Base-by-base conservation (phyloP, 2,329 filamentous ascomycete species). In the Zalaria obscura region DNA sequence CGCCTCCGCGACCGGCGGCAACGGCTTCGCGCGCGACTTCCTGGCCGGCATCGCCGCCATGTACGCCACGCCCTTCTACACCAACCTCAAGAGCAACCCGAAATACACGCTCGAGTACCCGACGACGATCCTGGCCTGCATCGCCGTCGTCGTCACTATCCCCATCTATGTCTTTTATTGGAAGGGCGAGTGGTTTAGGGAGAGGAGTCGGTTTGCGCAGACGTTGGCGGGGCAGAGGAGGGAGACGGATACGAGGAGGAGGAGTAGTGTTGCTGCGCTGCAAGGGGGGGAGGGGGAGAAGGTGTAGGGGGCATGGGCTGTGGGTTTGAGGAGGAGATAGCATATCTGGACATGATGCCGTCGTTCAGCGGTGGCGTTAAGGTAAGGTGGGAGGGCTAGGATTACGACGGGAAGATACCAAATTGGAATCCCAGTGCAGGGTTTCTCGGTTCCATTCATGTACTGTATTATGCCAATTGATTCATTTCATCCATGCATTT, bases 1-100 rank as follows among this genome's bases (percentile, higher is more conserved):
- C 2, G 78, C 80, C 1, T 82, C 78, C 0, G 80, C 80, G 1
- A 83, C 80, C 0, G 80, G 80, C 34, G 80, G 80, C 26, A 84
- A 84, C 45, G 80, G 79, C 1, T 82, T 78, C 61, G 69, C 78
- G 1, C 69, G 80, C 49, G 80, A 84, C 52, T 78, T 84, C 58
- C 62, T 84, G 0, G 80, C 80, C 1, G 80, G 80, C 58, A 68
- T 83, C 4, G 69, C 81, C 1, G 80, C 78, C 1, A 67, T 82
- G 40, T 77, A 77, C 5, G 74, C 78, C 0, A 70, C 72, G 0
- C 78, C 80, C 0, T 68, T 70, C 38, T 72, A 68, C 50, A 47
- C 61, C 18, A 63, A 70, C 43, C 56, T 59, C 0, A 53, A 55
- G 9, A 44, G 53, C 11, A 18, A 18, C 18, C 18, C 18, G 18